Evolutionary conservation across 352 stramenopile species (phyloP).

Genomic region (Peronospora farinosa): DNA sequence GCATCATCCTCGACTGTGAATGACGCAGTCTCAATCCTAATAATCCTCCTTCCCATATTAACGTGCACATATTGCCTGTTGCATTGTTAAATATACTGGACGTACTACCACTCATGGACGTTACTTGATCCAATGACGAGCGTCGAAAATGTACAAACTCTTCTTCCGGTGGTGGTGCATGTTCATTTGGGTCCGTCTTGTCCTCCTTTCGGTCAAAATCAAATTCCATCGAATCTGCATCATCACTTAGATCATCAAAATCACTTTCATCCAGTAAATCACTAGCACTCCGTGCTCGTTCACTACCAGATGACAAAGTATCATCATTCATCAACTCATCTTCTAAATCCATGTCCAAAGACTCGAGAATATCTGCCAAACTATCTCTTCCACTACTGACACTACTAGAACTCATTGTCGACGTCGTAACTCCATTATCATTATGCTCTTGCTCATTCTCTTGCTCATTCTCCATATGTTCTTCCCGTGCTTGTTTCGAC

Average conservation of each 20-base stretch:
- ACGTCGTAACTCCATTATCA: not conserved
- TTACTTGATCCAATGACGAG: constrained; percentile 67
- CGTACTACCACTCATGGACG: constrained; percentile 58
- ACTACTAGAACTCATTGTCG: constrained; percentile 19
- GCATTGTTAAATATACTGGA: constrained; percentile 48
- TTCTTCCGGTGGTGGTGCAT: constrained; percentile 46
- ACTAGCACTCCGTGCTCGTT: constrained; percentile 26
- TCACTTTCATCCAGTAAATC: constrained; percentile 65
- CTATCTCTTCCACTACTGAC: constrained; percentile 48
- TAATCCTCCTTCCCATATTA: constrained; percentile 79
- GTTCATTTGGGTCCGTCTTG: constrained; percentile 52
- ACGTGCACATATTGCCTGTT: constrained; percentile 64
- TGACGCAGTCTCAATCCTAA: constrained; percentile 70
- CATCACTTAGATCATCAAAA: constrained; percentile 39
- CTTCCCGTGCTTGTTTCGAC: constrained; percentile 46
- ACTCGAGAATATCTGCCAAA: constrained; percentile 79
- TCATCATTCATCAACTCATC: constrained; percentile 52
- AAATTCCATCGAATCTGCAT: constrained; percentile 36
- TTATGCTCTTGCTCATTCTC: constrained; percentile 18
- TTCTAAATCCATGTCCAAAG: constrained; percentile 79
- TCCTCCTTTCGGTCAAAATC: constrained; percentile 25
- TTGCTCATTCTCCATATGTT: constrained; percentile 20
- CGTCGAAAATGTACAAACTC: constrained; percentile 58
- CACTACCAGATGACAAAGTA: constrained; percentile 30
- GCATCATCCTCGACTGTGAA: constrained; percentile 75